Percentiles rank a stretch among this genome's conserved stretches.
phyloP scores from a whole-genome alignment of 2,329 filamentous ascomycete species.

The Fusarium penzigii region DNA sequence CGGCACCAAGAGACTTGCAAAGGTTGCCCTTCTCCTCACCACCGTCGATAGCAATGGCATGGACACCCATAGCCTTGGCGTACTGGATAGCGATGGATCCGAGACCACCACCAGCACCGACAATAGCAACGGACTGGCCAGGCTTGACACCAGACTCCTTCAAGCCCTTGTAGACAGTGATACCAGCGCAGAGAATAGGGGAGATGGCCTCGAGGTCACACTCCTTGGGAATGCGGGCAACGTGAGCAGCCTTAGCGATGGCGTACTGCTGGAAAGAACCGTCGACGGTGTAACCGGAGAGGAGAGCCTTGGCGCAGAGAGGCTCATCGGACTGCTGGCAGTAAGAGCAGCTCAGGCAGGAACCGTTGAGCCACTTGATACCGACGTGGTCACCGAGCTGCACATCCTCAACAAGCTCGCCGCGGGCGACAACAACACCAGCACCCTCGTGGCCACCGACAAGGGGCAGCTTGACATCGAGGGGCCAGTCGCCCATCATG shows the following conservation, averaged over 20 bases:
- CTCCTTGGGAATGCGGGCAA: slow-evolving; percentile 78
- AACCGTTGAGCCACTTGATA: slow-evolving; percentile 91
- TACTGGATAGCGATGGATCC: slow-evolving; percentile 82
- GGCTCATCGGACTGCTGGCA: slow-evolving; percentile 82
- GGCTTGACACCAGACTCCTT: slow-evolving; percentile 78
- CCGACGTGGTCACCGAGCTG: slow-evolving; percentile 83
- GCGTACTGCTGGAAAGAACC: slow-evolving; percentile 92
- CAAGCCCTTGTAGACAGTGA: slow-evolving; percentile 89
- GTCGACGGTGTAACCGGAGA: slow-evolving; percentile 92
- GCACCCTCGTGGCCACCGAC: slow-evolving; percentile 82
- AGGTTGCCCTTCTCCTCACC: slow-evolving; percentile 79
- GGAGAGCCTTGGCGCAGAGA: slow-evolving; percentile 71
- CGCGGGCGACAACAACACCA: slow-evolving; percentile 78
- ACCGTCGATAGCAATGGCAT: slow-evolving; percentile 78
- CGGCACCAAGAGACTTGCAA: slow-evolving; percentile 69
- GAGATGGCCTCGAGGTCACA: slow-evolving; percentile 74
- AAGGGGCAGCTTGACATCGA: slow-evolving; percentile 78
- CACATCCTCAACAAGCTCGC: slow-evolving; percentile 74
- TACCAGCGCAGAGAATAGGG: slow-evolving; percentile 80
- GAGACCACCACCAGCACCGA: slow-evolving; percentile 83
- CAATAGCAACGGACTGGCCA: slow-evolving; percentile 79
- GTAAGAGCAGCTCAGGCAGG: slow-evolving; percentile 80
- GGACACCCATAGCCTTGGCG: slow-evolving; percentile 85
- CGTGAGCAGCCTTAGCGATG: slow-evolving; percentile 82
- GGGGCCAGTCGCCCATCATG: slow-evolving; percentile 87